Percentiles rank a stretch among this genome's conserved stretches.
phyloP scores from a whole-genome alignment of 257 asterid species.

The Salvia miltiorrhiza region DNA sequence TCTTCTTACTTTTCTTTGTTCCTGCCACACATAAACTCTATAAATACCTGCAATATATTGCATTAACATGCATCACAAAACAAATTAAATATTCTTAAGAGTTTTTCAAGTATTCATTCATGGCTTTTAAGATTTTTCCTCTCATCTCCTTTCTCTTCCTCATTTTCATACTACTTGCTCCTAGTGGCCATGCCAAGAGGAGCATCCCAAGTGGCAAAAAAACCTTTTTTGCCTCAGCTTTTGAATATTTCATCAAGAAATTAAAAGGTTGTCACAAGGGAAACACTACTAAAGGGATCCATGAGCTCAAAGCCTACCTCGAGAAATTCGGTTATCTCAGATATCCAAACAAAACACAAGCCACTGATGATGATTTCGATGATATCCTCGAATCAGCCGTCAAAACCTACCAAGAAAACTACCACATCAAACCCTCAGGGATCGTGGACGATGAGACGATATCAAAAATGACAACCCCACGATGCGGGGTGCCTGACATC shows the following conservation, averaged over 20 bases:
- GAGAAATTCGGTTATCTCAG: slow-evolving; percentile 26
- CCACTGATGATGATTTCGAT: slow-evolving; percentile 24
- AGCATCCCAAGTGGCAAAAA: neutral
- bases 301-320: slow-evolving; percentile 27
- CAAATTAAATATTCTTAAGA: too few relatives aligned
- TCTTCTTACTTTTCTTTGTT: too few relatives aligned
- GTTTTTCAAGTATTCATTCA: too few relatives aligned
- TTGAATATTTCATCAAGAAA: slow-evolving; percentile 37
- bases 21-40: too few relatives aligned
- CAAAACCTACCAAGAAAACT: slow-evolving; percentile 33
- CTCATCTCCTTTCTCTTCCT: neutral
- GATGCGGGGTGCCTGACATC: slow-evolving; percentile 36
- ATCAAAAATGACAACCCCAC: slow-evolving; percentile 26
- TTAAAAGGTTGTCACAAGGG: slow-evolving; percentile 36
- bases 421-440: slow-evolving; percentile 28
- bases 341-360: slow-evolving; percentile 6
- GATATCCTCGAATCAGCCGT: slow-evolving; percentile 23
- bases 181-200: neutral
- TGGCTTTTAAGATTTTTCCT: too few relatives aligned
- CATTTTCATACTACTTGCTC: neutral
- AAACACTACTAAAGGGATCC: slow-evolving; percentile 17
- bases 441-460: slow-evolving; percentile 19
- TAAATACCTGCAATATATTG: too few relatives aligned
- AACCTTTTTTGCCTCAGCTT: neutral
- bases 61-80: too few relatives aligned